phyloP scores from a whole-genome alignment of 1,284 basidiomycete species.

The Singerocomus rubriflavus region DNA sequence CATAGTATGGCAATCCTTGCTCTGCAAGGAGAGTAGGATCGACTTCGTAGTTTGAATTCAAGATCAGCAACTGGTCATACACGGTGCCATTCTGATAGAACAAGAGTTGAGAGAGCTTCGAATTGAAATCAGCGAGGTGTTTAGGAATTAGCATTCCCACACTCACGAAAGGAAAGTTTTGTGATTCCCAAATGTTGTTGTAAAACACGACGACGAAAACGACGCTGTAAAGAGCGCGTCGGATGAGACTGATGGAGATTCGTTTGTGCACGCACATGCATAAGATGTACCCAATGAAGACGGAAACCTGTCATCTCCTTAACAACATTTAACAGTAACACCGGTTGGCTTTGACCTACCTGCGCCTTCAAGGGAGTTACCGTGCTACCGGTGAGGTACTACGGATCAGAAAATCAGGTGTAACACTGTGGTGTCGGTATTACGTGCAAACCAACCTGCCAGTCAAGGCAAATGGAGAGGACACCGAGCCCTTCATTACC shows the following conservation, averaged over 20 bases:
- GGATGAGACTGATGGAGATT: neutral
- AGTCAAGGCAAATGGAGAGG: conserved; percentile 54
- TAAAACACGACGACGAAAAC: conserved; percentile 43
- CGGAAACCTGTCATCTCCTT: conserved; percentile 33
- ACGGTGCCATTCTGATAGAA: conserved; percentile 49
- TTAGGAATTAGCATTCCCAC: neutral
- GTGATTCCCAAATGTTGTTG: conserved; percentile 47
- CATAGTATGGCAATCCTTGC: conserved; percentile 40
- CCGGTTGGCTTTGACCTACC: conserved; percentile 12
- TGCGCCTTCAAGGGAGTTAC: conserved; percentile 44
- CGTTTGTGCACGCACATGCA: conserved; percentile 38
- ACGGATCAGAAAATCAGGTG: conserved; percentile 13
- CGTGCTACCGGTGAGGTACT: conserved; percentile 45
- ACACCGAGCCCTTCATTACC: conserved; percentile 58
- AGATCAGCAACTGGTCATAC: conserved; percentile 46
- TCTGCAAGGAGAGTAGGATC: conserved; percentile 42
- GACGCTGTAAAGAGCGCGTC: conserved; percentile 28
- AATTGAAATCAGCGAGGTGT: neutral
- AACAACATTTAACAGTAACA: neutral
- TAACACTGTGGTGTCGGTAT: neutral
- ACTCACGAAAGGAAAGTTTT: conserved; percentile 47
- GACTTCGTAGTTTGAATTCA: conserved; percentile 47
- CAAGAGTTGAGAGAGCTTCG: conserved; percentile 46
- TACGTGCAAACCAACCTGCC: conserved; percentile 36
- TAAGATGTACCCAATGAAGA: conserved; percentile 41